Conservation (phyloP, 192 early-diverging fungal genomes). For the Gonapodya prolifera region DNA sequence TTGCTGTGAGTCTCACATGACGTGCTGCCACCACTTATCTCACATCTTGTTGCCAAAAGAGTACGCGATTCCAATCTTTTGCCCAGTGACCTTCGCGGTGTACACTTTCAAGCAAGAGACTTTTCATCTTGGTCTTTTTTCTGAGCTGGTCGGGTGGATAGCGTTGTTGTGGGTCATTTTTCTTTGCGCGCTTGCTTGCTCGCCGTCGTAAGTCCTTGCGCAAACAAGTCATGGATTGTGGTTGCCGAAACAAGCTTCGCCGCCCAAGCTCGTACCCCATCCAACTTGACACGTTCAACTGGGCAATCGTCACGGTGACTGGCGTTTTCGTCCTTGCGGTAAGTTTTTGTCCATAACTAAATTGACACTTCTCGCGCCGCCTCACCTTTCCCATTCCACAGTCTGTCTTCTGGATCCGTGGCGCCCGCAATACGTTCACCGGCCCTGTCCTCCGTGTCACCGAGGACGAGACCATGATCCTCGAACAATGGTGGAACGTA, state of each 20-base stretch:
- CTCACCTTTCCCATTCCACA: no score
- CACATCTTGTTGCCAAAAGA: no score
- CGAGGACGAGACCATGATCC: not conserved
- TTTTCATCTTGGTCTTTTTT: not conserved
- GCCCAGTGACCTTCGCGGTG: not conserved
- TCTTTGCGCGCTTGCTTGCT: not conserved
- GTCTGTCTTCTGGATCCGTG: constrained; percentile 17
- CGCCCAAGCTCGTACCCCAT: no score
- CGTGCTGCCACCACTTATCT: no score
- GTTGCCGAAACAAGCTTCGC: no score
- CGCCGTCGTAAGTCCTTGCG: not conserved
- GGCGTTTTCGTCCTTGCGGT: no score
- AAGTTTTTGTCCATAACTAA: no score
- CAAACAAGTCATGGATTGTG: not conserved
- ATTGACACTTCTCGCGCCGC: no score
- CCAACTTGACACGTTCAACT: no score
- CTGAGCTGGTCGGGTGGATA: not conserved
- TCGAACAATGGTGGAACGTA: no score
- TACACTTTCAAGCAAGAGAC: not conserved
- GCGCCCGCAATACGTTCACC: constrained; percentile 24
- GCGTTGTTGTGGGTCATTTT: not conserved
- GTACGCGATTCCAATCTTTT: not conserved
- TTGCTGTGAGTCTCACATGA: no score
- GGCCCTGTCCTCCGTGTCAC: constrained; percentile 5
- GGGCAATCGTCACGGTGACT: no score